These are phyloP conservation scores for Ustilago shanxiensis DNA, from an alignment of 1,284 basidiomycete genomes.

Conservation along the genomic window DNA sequence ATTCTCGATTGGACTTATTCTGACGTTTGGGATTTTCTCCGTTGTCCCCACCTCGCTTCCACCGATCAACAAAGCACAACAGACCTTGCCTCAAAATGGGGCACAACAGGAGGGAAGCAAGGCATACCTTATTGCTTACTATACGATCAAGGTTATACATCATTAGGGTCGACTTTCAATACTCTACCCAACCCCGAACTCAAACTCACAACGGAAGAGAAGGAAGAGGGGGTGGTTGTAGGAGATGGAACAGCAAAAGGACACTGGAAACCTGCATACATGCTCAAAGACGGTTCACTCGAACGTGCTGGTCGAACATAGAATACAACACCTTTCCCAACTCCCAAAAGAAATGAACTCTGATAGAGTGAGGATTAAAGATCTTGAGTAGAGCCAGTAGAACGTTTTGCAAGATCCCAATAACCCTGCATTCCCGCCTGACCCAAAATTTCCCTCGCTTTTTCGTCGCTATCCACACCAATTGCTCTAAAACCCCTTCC, in stretches of 20 bases:
- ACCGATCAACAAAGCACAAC: background rate
- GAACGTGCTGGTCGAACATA: constrained; percentile 76
- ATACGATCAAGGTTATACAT: constrained; percentile 96
- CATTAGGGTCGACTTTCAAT: constrained; percentile 93
- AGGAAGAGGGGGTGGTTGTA: constrained; percentile 11
- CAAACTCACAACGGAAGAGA: constrained; percentile 59
- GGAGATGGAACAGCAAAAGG: constrained; percentile 46
- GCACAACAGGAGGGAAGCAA: constrained; percentile 33
- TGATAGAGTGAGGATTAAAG: background rate
- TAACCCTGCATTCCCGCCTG: constrained; percentile 81
- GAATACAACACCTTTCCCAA: constrained; percentile 10
- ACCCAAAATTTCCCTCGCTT: constrained; percentile 87
- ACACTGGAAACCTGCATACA: constrained; percentile 80
- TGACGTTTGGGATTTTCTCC: constrained; percentile 90
- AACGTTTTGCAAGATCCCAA: constrained; percentile 89
- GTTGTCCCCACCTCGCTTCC: constrained; percentile 76
- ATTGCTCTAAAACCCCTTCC: constrained; percentile 75
- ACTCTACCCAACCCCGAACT: constrained; percentile 91
- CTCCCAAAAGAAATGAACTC: too few relatives aligned
- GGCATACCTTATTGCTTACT: constrained; percentile 79
- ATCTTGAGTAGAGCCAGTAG: constrained; percentile 12
- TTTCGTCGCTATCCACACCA: constrained; percentile 82
- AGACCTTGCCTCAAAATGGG: constrained; percentile 9
- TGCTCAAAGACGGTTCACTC: constrained; percentile 79
- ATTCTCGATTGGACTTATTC: constrained; percentile 94